phyloP scores from a whole-genome alignment of 371 early-diverging fungal species.

The Circinella umbellata region DNA sequence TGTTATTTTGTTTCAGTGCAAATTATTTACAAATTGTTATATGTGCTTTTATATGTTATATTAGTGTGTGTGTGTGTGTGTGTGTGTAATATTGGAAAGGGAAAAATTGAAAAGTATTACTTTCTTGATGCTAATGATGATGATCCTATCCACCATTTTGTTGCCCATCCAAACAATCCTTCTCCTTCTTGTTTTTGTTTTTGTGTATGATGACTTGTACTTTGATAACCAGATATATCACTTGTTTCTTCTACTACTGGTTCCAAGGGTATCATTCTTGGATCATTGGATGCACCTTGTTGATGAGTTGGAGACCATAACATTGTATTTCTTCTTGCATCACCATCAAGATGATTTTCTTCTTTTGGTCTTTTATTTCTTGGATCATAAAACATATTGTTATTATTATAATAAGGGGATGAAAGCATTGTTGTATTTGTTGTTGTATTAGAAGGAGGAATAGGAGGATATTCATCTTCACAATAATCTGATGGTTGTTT shows the following conservation, averaged over 20 bases:
- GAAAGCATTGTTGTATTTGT: neutral
- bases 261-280: constrained; percentile 1
- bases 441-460: neutral
- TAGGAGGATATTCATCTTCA: neutral
- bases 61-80: too few species aligned
- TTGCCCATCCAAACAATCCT: neutral
- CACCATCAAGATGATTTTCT: too few species aligned
- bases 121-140: too few species aligned
- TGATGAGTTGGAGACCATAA: neutral
- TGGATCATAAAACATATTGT: too few species aligned
- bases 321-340: too few species aligned
- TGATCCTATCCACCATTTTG: neutral
- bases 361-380: too few species aligned
- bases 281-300: neutral
- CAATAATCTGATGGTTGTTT: constrained; percentile 17
- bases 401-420: neutral
- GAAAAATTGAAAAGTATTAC: too few species aligned
- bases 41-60: too few species aligned
- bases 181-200: neutral
- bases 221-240: too few species aligned
- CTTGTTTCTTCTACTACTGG: neutral
- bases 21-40: too few species aligned
- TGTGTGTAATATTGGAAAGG: too few species aligned
- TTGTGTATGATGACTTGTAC: neutral
- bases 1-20: too few species aligned